phyloP scores from a whole-genome alignment of 2,329 filamentous ascomycete genomes.

The Leptographium procerum region DNA sequence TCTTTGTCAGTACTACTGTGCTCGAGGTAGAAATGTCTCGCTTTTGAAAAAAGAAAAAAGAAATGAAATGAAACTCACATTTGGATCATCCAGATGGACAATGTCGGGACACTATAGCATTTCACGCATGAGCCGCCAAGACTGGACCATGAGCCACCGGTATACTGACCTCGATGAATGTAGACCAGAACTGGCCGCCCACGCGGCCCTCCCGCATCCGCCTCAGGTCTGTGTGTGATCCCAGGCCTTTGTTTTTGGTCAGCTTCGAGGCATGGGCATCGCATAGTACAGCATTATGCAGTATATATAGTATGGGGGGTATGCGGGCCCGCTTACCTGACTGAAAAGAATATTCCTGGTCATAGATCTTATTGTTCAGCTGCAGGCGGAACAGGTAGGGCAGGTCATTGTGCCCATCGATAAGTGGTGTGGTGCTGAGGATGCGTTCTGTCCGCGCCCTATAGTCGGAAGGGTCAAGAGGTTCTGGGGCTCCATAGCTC shows the following conservation, averaged over 20 bases:
- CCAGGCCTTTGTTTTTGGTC: too few relatives aligned
- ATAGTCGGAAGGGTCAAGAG: not conserved
- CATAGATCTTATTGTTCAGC: slow-evolving; percentile 18
- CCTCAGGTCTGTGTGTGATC: slow-evolving; percentile 17
- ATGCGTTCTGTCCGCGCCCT: not conserved
- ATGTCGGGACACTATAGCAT: not conserved
- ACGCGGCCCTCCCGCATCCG: slow-evolving; percentile 19
- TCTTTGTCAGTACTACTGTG: too few relatives aligned
- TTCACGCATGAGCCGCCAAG: not conserved
- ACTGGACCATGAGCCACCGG: not conserved
- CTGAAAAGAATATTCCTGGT: not conserved
- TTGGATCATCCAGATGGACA: slow-evolving; percentile 1
- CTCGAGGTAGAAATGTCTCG: too few relatives aligned
- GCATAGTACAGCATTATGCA: too few relatives aligned
- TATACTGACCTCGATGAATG: not conserved
- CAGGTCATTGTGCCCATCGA: slow-evolving; percentile 22
- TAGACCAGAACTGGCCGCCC: slow-evolving; percentile 21
- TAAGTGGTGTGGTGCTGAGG: slow-evolving; percentile 10
- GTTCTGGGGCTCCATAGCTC: not conserved
- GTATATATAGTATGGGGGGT: too few relatives aligned
- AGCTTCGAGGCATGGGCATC: too few relatives aligned
- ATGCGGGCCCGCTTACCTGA: not conserved
- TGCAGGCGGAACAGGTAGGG: slow-evolving; percentile 20
- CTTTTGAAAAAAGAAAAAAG: too few relatives aligned
- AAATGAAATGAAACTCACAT: not conserved